Percentiles rank a stretch among this genome's conserved stretches.
These are phyloP conservation scores for Castanea sativa DNA, from an alignment of 306 rosid species.

Conservation along the genomic window DNA sequence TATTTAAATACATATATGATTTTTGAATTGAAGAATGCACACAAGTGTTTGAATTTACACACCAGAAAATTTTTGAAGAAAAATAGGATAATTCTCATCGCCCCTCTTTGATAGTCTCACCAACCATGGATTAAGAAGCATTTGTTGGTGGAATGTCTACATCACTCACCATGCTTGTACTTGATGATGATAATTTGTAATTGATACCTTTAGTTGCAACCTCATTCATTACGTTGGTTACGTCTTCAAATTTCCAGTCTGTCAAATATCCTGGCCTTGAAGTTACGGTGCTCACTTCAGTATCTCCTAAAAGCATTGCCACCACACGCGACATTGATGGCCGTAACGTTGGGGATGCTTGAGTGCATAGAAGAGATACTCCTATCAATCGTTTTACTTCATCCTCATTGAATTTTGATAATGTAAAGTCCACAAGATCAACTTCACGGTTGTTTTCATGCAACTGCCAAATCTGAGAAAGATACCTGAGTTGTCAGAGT, in stretches of 20 bases:
- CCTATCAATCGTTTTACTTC: constrained; percentile 48
- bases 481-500: not conserved
- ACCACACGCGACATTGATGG: constrained; percentile 73
- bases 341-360: constrained; percentile 49
- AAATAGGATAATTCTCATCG: not conserved
- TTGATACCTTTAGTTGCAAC: too few relatives aligned
- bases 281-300: constrained; percentile 44
- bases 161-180: constrained; percentile 12
- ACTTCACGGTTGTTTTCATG: constrained; percentile 40
- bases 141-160: constrained; percentile 15
- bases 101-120: not conserved
- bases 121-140: not conserved
- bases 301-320: constrained; percentile 67
- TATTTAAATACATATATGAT: too few relatives aligned
- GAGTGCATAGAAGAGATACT: constrained; percentile 11
- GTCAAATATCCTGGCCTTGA: constrained; percentile 61
- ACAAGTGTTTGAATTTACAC: not conserved
- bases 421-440: constrained; percentile 44
- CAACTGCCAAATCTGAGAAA: constrained; percentile 54
- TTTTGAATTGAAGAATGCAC: too few relatives aligned
- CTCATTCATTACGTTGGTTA: not conserved
- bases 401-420: constrained; percentile 38
- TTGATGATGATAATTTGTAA: too few relatives aligned
- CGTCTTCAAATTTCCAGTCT: constrained; percentile 63
- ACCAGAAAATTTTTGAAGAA: not conserved